Base-by-base conservation (phyloP, 2,329 filamentous ascomycete species). In the Beauveria bassiana region DNA sequence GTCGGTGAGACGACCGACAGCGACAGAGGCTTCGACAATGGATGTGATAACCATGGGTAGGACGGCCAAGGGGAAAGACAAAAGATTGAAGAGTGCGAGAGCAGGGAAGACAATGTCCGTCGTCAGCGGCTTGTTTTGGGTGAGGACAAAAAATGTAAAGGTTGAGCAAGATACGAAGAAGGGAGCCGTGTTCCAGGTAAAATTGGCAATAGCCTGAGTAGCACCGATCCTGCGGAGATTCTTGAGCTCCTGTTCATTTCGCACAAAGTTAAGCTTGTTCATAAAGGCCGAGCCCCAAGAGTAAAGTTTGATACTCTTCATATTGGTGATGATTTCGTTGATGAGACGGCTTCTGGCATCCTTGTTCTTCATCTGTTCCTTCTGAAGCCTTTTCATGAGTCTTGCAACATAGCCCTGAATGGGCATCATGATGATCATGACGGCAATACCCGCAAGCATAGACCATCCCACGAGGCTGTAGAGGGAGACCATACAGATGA, bases 241-340 rank as follows among this genome's bases (percentile, higher is more conserved):
- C 78, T 95, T 95, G 61, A 99, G 80, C 75, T 99, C 95, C 68
- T 91, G 85, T 70, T 99, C 95, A 75, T 99, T 99, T 75, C 95
- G 87, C 64, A 99, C 92, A 73, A 90, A 90, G 76, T 95, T 98
- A 63, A 99, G 85, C 76, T 96, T 96, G 75, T 92, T 95, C 87
- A 97, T 96, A 72, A 99, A 99, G 16, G 95, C 93, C 34, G 88
- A 89, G 38, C 93, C 93, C 95, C 95, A 99, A 34, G 95, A 95
- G 73, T 97, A 99, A 22, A 99, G 84, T 78, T 99, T 99, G 79
- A 99, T 95, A 72, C 92, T 96, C 80, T 99, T 99, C 90, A 99
- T 99, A 77, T 98, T 98, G 80, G 96, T 97, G 70, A 99, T 81
- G 66, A 99, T 99, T 75, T 99, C 95, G 7, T 93, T 96, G 81